phyloP scores from a whole-genome alignment of 2,329 filamentous ascomycete genomes.

The Magnaporthales sp. region DNA sequence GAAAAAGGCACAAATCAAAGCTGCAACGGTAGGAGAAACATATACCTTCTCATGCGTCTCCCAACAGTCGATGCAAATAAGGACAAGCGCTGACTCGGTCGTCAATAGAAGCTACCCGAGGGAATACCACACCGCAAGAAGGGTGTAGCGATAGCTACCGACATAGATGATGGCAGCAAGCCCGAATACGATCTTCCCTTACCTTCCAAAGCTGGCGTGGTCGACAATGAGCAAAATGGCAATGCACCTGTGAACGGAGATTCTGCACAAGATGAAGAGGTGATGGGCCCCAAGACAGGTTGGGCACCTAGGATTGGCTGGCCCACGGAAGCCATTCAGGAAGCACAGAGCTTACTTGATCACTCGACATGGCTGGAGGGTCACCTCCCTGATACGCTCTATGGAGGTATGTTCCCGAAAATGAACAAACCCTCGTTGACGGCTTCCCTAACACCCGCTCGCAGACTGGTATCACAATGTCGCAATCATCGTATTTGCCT shows the following conservation, averaged over 20 bases:
- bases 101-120: conserved; percentile 49
- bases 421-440: background rate
- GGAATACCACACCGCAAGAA: conserved; percentile 52
- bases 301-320: conserved; percentile 85
- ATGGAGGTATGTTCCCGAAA: conserved; percentile 53
- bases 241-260: conserved; percentile 39
- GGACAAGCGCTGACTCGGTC: conserved; percentile 9
- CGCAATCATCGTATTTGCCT: conserved; percentile 88
- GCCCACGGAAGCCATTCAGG: conserved; percentile 45
- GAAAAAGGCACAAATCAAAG: conserved; percentile 71
- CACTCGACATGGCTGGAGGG: conserved; percentile 83
- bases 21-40: conserved; percentile 44
- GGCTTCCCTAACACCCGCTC: conserved; percentile 6
- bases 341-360: conserved; percentile 66
- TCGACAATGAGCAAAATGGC: conserved; percentile 42
- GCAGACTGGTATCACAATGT: conserved; percentile 97
- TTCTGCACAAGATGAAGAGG: conserved; percentile 45
- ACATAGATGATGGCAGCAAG: conserved; percentile 63
- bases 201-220: conserved; percentile 60
- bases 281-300: conserved; percentile 56
- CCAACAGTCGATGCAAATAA: background rate
- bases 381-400: conserved; percentile 80
- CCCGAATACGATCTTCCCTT: conserved; percentile 71
- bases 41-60: no score
- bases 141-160: conserved; percentile 65